Evolutionary conservation across 768 basidiomycete genomes (phyloP), one percentile per base, ranked within the genome.

Genomic region (Hortiboletus campestris): DNA sequence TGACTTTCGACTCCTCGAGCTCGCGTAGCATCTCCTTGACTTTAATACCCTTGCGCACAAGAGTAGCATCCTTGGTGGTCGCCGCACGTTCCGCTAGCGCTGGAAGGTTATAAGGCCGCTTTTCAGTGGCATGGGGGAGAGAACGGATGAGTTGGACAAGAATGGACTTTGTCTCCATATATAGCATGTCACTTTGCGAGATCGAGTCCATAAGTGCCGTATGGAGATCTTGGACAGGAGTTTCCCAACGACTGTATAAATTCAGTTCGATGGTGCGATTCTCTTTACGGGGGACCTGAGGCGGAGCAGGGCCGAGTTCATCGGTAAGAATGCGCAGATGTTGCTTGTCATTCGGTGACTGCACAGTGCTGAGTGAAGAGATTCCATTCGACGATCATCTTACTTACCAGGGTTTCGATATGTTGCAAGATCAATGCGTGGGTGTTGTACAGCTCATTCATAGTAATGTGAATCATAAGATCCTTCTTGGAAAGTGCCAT

Each of bases 401-500:
- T 14, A 75, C 91, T 64, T 69, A 98, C 96, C 70, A 99, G 76
- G 4, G 86, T 88, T 71, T 98, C 95, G 64, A 98, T 86, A 69
- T 99, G 97, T 69, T 98, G 95, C 57, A 90, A 76, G 59, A 99
- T 87, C 68, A 98, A 78, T 25, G 94, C 91, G 72, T 99, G 97
- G 3, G 97, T 99, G 76, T 98, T 98, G 75, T 98, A 98, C 78
- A 99, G 68, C 80, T 99, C 97, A 70, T 99, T 99, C 73, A 98
- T 77, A 8, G 97, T 98, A 70, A 99, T 99, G 74, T 94, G 92
- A 75, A 99, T 98, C 80, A 89, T 86, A 56, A 98, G 80, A 70
- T 98, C 97, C 74, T 98, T 98, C 82, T 99, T 99, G 56, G 95
- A 98, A 54, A 99, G 78, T 10, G 97, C 97, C 94, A 99, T 98